Evolutionary conservation across 2,329 filamentous ascomycete species (phyloP), one percentile per base, ranked within the genome.

Genomic region (Capronia americana): DNA sequence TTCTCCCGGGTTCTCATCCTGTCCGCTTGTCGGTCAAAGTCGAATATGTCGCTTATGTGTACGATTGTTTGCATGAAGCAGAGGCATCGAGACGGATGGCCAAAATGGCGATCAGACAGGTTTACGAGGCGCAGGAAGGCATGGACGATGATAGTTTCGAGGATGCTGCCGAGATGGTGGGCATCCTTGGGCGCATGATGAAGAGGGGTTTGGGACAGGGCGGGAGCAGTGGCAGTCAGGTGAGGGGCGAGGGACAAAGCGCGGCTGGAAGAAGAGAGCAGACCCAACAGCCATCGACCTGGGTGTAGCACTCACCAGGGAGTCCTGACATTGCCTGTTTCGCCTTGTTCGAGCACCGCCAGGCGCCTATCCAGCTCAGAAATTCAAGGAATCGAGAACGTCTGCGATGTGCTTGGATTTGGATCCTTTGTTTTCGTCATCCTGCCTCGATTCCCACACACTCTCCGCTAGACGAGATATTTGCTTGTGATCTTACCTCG

Each of bases 91-190:
- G 93, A 34, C 86, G 86, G 61, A 79, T 97, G 14, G 94, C 95
- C 11, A 90, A 92, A 73, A 85, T 89, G 44, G 92, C 93, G 2
- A 95, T 98, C 67, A 86, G 91, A 50, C 92, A 97, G 73, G 94
- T 97, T 0, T 97, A 97, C 75, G 90, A 93, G 64, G 92, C 93
- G 1, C 88, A 90, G 61, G 93, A 97, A 77, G 92, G 92, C 23
- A 94, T 98, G 88, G 92, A 96, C 66, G 93, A 98, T 74, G 92
- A 96, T 71, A 96, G 95, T 83, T 99, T 97, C 76, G 88, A 91
- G 70, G 95, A 98, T 77, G 92, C 93, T 0, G 93, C 92, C 65
- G 91, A 94, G 74, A 84, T 97, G 12, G 93, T 98, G 8, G 90
- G 91, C 0, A 89, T 95, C 0, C 79, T 98, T 0, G 92, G 92